A percentile compares a stretch with the other conserved stretches of the same genome.
Conservation (phyloP, 257 asterid species). For the Verbascum thapsus region DNA sequence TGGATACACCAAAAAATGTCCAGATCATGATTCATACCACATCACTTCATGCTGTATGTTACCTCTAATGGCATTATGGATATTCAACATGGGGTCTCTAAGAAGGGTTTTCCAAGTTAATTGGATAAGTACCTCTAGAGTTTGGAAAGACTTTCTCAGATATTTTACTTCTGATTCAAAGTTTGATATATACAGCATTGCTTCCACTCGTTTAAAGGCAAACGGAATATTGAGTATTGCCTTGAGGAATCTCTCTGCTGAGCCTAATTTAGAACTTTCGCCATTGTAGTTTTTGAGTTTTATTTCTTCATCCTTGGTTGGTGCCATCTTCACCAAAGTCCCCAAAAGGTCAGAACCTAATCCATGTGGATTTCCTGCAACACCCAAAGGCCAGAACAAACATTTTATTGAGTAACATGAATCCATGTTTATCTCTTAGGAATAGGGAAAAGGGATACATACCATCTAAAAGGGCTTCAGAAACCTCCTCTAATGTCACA, state of each 20-base stretch:
- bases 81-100: too few species aligned
- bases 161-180: conserved; percentile 78
- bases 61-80: too few species aligned
- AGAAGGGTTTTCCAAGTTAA: background rate
- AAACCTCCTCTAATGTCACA: conserved; percentile 82
- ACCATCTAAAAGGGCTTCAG: conserved; percentile 89
- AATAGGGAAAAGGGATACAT: conserved; percentile 24
- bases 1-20: too few species aligned
- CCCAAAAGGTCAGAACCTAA: conserved; percentile 84
- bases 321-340: conserved; percentile 95
- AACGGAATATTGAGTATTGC: conserved; percentile 81
- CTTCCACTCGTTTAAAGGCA: conserved; percentile 91
- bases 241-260: conserved; percentile 85
- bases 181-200: conserved; percentile 77
- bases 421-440: background rate
- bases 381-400: conserved; percentile 18
- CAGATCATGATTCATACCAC: too few species aligned
- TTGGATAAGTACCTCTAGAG: conserved; percentile 68
- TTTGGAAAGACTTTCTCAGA: conserved; percentile 73
- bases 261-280: conserved; percentile 65
- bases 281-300: conserved; percentile 62
- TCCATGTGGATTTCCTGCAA: conserved; percentile 82
- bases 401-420: background rate
- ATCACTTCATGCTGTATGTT: too few species aligned
- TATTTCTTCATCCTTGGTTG: conserved; percentile 89